phyloP scores from a whole-genome alignment of 352 stramenopile species.

The Globisporangium carolinianum region DNA sequence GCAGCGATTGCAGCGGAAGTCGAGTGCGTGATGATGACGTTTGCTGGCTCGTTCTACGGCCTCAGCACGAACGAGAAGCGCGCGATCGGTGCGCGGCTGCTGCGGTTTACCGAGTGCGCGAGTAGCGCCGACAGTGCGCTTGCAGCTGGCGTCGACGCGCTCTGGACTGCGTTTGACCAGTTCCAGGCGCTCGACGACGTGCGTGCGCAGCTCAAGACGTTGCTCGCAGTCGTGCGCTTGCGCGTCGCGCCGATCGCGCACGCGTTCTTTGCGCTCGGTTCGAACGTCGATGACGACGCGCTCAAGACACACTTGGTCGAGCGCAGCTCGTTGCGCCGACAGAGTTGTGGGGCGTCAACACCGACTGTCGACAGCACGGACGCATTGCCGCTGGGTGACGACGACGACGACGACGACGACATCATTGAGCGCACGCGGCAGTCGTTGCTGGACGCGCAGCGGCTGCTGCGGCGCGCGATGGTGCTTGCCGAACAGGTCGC shows the following conservation, averaged over 20 bases:
- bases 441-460: slow-evolving; percentile 53
- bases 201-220: slow-evolving; percentile 66
- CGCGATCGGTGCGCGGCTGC: slow-evolving; percentile 40
- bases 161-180: slow-evolving; percentile 62
- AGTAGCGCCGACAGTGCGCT: slow-evolving; percentile 36
- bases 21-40: slow-evolving; percentile 47
- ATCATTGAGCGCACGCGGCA: slow-evolving; percentile 58
- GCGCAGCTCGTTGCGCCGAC: not conserved
- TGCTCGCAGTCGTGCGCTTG: slow-evolving; percentile 64
- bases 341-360: not conserved
- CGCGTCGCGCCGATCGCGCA: slow-evolving; percentile 57
- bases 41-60: slow-evolving; percentile 57
- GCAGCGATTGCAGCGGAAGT: slow-evolving; percentile 27
- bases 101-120: slow-evolving; percentile 38
- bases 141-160: slow-evolving; percentile 46
- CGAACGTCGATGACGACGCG: slow-evolving; percentile 55
- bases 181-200: slow-evolving; percentile 67
- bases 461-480: slow-evolving; percentile 56
- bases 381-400: slow-evolving; percentile 9
- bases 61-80: slow-evolving; percentile 57
- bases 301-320: slow-evolving; percentile 22
- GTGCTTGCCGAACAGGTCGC: slow-evolving; percentile 62
- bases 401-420: slow-evolving; percentile 34
- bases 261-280: slow-evolving; percentile 69
- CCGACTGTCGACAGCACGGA: not conserved